Evolutionary conservation across 2,329 filamentous ascomycete genomes (phyloP), one percentile per base, ranked within the genome.

Genomic region (Colletotrichum somersetense): DNA sequence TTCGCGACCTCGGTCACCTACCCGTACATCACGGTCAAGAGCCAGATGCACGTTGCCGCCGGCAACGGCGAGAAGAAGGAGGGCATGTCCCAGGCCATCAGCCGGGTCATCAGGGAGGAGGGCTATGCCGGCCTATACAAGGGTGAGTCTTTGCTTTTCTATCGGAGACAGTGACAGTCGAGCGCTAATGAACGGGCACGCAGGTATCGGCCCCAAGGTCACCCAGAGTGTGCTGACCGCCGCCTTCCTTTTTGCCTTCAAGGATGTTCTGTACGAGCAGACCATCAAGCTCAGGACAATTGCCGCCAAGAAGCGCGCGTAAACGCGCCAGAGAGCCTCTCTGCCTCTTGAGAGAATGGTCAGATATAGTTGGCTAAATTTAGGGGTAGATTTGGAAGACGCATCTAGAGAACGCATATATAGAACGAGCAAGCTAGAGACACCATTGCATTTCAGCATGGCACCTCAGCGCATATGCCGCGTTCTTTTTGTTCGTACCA

Each of bases 1-100:
- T 91, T 98, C 73, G 96, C 96, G 33, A 99, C 96, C 3, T 91
- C 88, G 73, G 93, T 98, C 78, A 99, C 96, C 7, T 99, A 99
- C 82, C 96, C 96, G 14, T 99, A 99, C 81, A 98, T 99, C 81
- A 99, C 96, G 5, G 93, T 99, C 78, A 99, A 99, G 91, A 97
- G 95, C 83, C 91, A 94, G 80, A 97, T 97, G 91, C 96, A 99
- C 81, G 94, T 99, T 73, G 94, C 95, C 38, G 94, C 95, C 38
- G 91, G 89, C 74, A 91, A 90, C 78, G 91, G 91, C 74, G 89
- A 89, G n/a, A 91, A 91, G 75, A 92, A 92, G 83, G 93, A 97
- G 83, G 93, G 92, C 76, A 92, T 98, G 88, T 87, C 91, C 65
- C 89, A 91, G 75, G 93, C 91, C 58, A 89, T 99, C 79, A 91